Base-by-base conservation (phyloP, 495 filamentous ascomycete species). In the Aspergillus homomorphus region DNA sequence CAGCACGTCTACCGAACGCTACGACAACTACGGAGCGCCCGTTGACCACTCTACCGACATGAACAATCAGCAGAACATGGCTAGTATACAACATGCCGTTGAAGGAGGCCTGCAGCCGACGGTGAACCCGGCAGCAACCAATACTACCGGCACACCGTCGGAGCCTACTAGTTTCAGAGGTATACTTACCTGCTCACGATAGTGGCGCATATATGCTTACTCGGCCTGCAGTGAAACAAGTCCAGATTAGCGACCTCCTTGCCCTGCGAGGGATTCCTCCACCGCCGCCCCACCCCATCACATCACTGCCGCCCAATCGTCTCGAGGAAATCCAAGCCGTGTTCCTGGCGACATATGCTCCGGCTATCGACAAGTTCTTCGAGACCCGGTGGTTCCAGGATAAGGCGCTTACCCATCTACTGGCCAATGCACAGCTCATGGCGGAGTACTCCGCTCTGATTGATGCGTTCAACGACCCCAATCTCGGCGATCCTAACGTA, bases 311-410 rank as follows among this genome's bases (percentile, higher is more conserved):
- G 24, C 76, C 78, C 1, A 74, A 76, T 23, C 72, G 75, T 15
- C 66, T 87, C 30, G 84, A 88, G 58, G 87, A 96, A 69, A 85
- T 92, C 54, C 82, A 84, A 56, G 83, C 83, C 57, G 78, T 94
- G 12, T 96, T 89, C 72, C 76, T 82, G 56, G 85, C 86, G 46
- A 84, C 89, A 51, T 96, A 94, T 68, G 84, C 84, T 18, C 82
- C 83, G 1, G 90, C 88, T 22, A 84, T 96, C 38, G 84, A 90
- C 63, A 83, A 82, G 54, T 87, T 96, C 58, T 82, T 96, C 54
- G 92, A 96, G 63, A 88, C 90, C n/a, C 79, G 79, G 28, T 96
- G 91, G 91, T 96, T 88, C 68, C 73, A 80, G 53, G 80, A 73
- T 66, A 81, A 72, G 66, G 84, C 73, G 38, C 61, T 80, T 4